Percentiles rank a stretch among this genome's conserved stretches.
Conservation (phyloP, 371 early-diverging fungal genomes). For the Quaeritorhiza haematococci region DNA sequence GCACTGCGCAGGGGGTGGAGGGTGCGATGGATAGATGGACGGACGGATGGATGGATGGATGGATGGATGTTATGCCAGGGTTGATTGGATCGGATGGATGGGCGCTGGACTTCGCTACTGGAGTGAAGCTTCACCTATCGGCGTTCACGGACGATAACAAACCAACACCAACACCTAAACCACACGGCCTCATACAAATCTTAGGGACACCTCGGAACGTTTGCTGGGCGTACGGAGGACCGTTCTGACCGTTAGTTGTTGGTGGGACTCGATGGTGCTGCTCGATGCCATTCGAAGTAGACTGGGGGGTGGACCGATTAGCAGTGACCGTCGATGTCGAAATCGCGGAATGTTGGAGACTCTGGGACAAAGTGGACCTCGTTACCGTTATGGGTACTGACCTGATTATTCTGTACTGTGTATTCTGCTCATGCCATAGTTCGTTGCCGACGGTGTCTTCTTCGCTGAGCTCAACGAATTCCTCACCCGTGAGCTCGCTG, state of each 20-base stretch:
- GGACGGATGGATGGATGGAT: slow-evolving; percentile 20
- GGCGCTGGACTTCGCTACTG: slow-evolving; percentile 12
- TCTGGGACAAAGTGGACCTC: background rate
- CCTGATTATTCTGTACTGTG: background rate
- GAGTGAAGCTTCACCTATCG: background rate
- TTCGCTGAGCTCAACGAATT: slow-evolving; percentile 99
- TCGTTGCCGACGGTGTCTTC: slow-evolving; percentile 99
- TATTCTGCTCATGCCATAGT: slow-evolving; percentile 40
- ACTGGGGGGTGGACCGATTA: background rate
- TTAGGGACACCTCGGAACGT: background rate
- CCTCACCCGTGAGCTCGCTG: slow-evolving; percentile 87
- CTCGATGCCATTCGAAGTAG: background rate
- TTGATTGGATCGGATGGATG: slow-evolving; percentile 25
- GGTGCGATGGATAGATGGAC: slow-evolving; percentile 16
- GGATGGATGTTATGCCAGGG: background rate
- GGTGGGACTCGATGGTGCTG: background rate
- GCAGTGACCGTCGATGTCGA: background rate
- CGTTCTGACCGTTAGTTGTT: background rate
- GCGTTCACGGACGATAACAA: background rate
- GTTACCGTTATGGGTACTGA: background rate
- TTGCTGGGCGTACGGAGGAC: background rate
- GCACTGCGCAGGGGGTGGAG: background rate
- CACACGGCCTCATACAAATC: background rate
- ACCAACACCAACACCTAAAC: too few species aligned
- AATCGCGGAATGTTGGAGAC: background rate